These are phyloP conservation scores for Diospyros lotus DNA, from an alignment of 148 eudicot species.

Conservation along the genomic window DNA sequence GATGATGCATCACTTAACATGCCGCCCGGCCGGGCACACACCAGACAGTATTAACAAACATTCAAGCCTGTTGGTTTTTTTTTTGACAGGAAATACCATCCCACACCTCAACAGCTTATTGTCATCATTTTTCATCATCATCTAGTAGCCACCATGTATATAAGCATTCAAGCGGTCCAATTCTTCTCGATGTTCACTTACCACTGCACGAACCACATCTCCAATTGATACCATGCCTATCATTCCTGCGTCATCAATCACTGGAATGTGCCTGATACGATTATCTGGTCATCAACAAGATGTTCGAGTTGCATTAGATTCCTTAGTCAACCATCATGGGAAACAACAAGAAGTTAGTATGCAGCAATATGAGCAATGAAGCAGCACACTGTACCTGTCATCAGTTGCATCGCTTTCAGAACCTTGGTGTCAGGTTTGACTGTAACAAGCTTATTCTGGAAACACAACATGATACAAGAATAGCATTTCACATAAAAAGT, in stretches of 20 bases:
- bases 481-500: not conserved
- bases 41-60: slow-evolving; percentile 17
- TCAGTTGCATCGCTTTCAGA: slow-evolving; percentile 89
- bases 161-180: slow-evolving; percentile 84
- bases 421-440: slow-evolving; percentile 84
- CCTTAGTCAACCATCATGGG: not conserved
- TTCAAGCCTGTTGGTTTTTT: not conserved
- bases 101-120: slow-evolving; percentile 3
- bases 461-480: slow-evolving; percentile 3
- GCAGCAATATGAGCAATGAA: not conserved
- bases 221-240: slow-evolving; percentile 99
- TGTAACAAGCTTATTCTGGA: slow-evolving; percentile 96
- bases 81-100: slow-evolving; percentile 6
- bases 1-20: not conserved
- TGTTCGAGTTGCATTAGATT: not conserved
- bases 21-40: not conserved
- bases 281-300: slow-evolving; percentile 52
- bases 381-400: slow-evolving; percentile 62
- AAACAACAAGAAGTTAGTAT: not conserved
- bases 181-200: slow-evolving; percentile 88
- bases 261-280: slow-evolving; percentile 97
- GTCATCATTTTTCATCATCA: slow-evolving; percentile 46
- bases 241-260: slow-evolving; percentile 63
- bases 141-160: slow-evolving; percentile 94
- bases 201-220: slow-evolving; percentile 99